Evolutionary conservation across 768 basidiomycete genomes (phyloP), one percentile per base, ranked within the genome.

Genomic region (Boletus bicolor): DNA sequence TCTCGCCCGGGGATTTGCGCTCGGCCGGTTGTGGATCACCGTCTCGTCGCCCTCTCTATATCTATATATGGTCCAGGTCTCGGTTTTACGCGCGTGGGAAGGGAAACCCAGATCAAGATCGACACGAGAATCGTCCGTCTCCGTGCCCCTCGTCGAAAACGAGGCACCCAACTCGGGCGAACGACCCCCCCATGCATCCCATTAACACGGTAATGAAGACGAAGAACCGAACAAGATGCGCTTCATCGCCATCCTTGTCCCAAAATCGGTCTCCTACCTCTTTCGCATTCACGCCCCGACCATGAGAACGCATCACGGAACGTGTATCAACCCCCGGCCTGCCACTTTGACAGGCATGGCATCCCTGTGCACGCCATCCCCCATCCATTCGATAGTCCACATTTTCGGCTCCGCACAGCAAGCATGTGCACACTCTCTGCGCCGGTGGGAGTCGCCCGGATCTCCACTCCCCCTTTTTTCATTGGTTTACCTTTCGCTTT

Each of bases 101-200:
- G 66, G 1, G 70, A 64, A 58, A 14, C 63, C 49, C 81, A 86
- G 46, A 86, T 72, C 59, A 85, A 84, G n/a, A 89, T 68, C 11
- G 83, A 88, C 10, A 84, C 86, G 57, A 63, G 54, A 59, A 59
- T 59, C 58, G 5, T 14, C 44, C 44, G 48, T 48, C 21, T 48
- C 47, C 47, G 47, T 48, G 47, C 47, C 47, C 24, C 21, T 26
- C 35, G 35, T 37, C 47, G 35, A 49, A 49, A 49, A 49, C 48
- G 48, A 49, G 48, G 48, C 47, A 26, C 47, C 34, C 44, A 32
- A n/a, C 30, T n/a, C 30, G 30, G 44, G 44, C 1, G 2, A 45
- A 11, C 1, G 44, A 45, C 44, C 44, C 30, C 44, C 44, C 12
- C 15, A 5, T 30, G 28, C 6, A 30, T 30, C 6, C 24, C 43